Base-by-base conservation (phyloP, 2,329 filamentous ascomycete species). In the Trichoderma asperellum region DNA sequence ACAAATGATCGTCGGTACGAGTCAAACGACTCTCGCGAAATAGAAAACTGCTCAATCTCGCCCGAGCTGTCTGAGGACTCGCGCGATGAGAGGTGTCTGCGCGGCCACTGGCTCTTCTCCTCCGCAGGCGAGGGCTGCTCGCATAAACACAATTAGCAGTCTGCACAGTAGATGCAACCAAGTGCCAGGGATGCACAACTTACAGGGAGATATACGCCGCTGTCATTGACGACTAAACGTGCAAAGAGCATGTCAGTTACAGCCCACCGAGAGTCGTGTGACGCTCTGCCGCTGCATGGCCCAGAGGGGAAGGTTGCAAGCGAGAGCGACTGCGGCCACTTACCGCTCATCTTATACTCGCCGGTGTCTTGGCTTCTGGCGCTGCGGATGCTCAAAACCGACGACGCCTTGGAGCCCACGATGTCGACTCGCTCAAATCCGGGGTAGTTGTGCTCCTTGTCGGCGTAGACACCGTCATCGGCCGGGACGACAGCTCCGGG, bases 1-100 rank as follows among this genome's bases (percentile, higher is more conserved):
- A 97, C 95, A 83, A 98, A 98, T 72, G 94, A 97, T 76, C 96
- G 89, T 72, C 96, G 87, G 81, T 98, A 98, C 3, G 94, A 97
- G 79, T 98, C 96, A 77, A 98, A 98, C 2, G 94, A 97, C 82
- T 98, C 96, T 76, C 95, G 88, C 47, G 94, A 97, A 78, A 98
- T 98, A 72, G 92, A 93, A 79, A 98, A 98, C 16, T 92, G 94
- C 78, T 98, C 95, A 74, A 94, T 94, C 71, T 97, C 93, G 75
- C 90, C 89, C 70, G 92, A 83, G 74, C 91, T 88, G 73, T 88
- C 85, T 73, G 82, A 84, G 5, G 88, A 89, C 55, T 81, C 82
- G 68, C 86, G 83, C 11, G 86, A 85, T 14, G 81, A 76, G 68
- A 88, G 79, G 71, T 85, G 83, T 71, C 84, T 82, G 73, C 84